phyloP scores from a whole-genome alignment of 805 yeast genomes.

The Candida orba region DNA sequence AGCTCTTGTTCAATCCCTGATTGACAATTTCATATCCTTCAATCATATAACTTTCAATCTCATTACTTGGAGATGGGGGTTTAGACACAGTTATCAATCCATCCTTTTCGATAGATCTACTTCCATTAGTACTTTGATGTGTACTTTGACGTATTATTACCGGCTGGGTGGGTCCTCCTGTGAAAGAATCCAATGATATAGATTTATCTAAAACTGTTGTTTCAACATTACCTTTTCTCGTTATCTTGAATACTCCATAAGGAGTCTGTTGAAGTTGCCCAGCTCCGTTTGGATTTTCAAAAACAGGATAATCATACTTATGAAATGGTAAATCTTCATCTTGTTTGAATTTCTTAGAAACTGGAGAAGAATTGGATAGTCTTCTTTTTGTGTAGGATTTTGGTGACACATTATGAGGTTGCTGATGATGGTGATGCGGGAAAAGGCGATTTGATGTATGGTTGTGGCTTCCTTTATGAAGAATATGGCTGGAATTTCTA shows the following conservation, averaged over 20 bases:
- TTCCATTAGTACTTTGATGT: background rate
- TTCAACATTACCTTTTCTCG: slow-evolving; percentile 16
- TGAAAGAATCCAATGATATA: slow-evolving; percentile 10
- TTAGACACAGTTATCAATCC: background rate
- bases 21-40: slow-evolving; percentile 18
- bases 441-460: background rate
- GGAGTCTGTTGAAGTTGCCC: slow-evolving; percentile 22
- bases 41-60: slow-evolving; percentile 21
- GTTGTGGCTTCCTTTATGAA: background rate
- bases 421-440: background rate
- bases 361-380: slow-evolving; percentile 27
- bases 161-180: background rate
- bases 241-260: slow-evolving; percentile 17
- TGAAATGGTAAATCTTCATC: slow-evolving; percentile 2
- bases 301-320: slow-evolving; percentile 18
- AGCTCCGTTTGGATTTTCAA: slow-evolving; percentile 17
- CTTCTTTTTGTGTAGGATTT: slow-evolving; percentile 22
- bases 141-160: background rate
- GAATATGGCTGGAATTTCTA: background rate
- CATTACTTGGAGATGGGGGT: slow-evolving; percentile 17
- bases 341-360: slow-evolving; percentile 24
- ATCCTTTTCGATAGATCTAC: too few species aligned
- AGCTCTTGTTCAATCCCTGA: slow-evolving; percentile 14
- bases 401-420: background rate
- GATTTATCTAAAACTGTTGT: slow-evolving; percentile 15